A percentile compares a stretch with the other conserved stretches of the same genome.
Conservation (phyloP, 352 stramenopile species). For the Pythium volutum region DNA sequence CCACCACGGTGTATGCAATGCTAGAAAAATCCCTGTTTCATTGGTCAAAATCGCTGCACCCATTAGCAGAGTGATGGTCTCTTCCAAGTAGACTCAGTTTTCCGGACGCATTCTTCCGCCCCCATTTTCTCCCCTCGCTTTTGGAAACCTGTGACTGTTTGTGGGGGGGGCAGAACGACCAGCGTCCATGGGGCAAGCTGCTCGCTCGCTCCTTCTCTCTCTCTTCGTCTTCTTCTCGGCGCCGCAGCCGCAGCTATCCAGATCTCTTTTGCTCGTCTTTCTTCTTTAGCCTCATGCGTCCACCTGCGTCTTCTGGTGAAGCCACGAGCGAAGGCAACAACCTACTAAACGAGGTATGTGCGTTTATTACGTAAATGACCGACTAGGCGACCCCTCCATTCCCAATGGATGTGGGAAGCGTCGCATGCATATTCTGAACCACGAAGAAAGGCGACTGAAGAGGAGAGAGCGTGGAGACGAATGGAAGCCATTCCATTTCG, state of each 20-base stretch:
- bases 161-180: too few species aligned
- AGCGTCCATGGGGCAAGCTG: neutral
- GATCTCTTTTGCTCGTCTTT: neutral
- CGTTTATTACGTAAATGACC: neutral
- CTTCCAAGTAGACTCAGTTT: neutral
- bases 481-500: neutral
- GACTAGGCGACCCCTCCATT: neutral
- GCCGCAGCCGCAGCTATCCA: too few species aligned
- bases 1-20: neutral
- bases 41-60: neutral
- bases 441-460: slow-evolving; percentile 4
- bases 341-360: slow-evolving; percentile 2
- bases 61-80: neutral
- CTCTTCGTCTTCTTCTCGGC: neutral
- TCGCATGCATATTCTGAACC: too few species aligned
- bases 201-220: neutral
- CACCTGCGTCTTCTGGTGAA: neutral
- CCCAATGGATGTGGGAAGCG: too few species aligned
- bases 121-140: neutral
- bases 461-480: neutral
- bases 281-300: neutral
- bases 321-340: neutral
- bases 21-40: neutral
- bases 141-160: neutral
- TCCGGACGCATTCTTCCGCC: neutral